Conservation (phyloP, 257 asterid species). For the Nicotiana tabacum region DNA sequence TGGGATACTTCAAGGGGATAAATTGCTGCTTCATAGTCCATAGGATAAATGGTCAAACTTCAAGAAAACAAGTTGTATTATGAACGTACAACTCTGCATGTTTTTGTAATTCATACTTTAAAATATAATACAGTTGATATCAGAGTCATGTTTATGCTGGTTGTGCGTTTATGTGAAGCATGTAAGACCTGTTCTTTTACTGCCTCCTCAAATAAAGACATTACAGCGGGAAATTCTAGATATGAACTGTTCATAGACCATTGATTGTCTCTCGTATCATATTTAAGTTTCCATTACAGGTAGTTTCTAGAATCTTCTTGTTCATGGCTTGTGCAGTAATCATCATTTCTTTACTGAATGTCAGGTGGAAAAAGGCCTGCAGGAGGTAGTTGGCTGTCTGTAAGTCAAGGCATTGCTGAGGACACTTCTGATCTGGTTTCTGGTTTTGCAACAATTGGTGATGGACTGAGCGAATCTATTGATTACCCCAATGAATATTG, state of each 20-base stretch:
- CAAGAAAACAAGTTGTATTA: too few species aligned
- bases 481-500: conserved; percentile 89
- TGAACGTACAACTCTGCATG: not conserved
- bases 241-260: not conserved
- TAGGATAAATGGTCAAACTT: too few species aligned
- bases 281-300: not conserved
- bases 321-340: conserved; percentile 1
- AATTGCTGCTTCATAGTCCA: too few species aligned
- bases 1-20: too few species aligned
- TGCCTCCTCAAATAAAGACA: not conserved
- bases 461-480: conserved; percentile 78
- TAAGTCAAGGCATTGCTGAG: conserved; percentile 93
- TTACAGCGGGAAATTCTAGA: not conserved
- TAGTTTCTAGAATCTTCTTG: not conserved
- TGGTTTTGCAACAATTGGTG: conserved; percentile 95
- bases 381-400: conserved; percentile 87
- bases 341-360: conserved; percentile 18
- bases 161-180: not conserved
- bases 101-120: not conserved
- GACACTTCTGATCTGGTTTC: conserved; percentile 93
- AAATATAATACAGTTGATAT: not conserved
- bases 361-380: conserved; percentile 61
- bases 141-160: not conserved
- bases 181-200: not conserved
- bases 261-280: not conserved